These are phyloP conservation scores for Hypoxylon fragiforme DNA, from an alignment of 495 filamentous ascomycete genomes.

Conservation along the genomic window DNA sequence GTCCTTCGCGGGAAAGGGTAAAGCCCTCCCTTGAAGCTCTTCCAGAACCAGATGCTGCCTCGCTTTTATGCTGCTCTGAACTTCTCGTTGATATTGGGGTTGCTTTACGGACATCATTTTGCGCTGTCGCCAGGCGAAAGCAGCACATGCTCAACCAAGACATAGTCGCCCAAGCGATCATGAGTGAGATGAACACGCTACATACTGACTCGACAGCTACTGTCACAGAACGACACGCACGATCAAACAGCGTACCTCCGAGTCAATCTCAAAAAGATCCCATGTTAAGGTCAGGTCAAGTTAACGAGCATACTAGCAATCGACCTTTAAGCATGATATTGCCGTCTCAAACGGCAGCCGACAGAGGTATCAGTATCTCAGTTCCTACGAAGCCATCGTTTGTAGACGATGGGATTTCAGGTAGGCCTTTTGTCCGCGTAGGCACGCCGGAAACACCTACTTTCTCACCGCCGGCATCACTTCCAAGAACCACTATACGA, in stretches of 20 bases:
- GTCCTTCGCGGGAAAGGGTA: constrained; percentile 35
- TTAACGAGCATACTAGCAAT: constrained; percentile 16
- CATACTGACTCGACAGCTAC: constrained; percentile 26
- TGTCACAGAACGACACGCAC: constrained; percentile 20
- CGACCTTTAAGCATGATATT: constrained; percentile 12
- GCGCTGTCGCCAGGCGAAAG: constrained; percentile 44
- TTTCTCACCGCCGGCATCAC: constrained; percentile 31
- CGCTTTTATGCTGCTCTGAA: constrained; percentile 46
- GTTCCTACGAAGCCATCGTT: constrained; percentile 36
- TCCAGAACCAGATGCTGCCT: constrained; percentile 13
- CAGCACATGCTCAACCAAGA: constrained; percentile 44
- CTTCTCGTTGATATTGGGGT: constrained; percentile 47
- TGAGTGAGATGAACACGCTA: constrained; percentile 42
- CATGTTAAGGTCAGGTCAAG: constrained; percentile 13
- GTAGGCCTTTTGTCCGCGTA: constrained; percentile 50
- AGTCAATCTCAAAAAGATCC: constrained; percentile 20
- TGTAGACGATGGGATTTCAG: constrained; percentile 50
- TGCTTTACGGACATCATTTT: constrained; percentile 50
- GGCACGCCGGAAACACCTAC: constrained; percentile 30
- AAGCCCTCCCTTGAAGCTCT: constrained; percentile 37
- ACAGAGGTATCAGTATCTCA: constrained; percentile 14
- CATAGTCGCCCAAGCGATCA: constrained; percentile 46
- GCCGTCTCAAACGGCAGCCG: constrained; percentile 6
- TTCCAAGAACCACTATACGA: constrained; percentile 23
- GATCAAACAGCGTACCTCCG: constrained; percentile 23